Evolutionary conservation across 2,329 filamentous ascomycete genomes (phyloP).

Genomic region (Xylaria sp.): DNA sequence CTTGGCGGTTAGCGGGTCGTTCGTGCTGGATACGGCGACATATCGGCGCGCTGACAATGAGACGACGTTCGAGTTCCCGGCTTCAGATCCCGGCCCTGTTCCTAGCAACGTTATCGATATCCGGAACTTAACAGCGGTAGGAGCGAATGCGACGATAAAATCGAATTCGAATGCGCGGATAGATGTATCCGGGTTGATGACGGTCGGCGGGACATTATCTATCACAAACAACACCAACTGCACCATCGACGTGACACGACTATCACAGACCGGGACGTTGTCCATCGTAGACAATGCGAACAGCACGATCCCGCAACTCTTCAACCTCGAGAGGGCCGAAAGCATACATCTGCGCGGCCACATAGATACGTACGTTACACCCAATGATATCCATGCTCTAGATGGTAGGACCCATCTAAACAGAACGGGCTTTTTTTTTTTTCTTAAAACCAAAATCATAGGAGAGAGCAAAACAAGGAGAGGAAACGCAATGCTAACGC

Average conservation of each 20-base stretch:
- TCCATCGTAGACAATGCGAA: constrained; percentile 2
- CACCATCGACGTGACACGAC: constrained; percentile 5
- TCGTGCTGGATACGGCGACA: not conserved
- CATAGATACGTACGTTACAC: constrained; percentile 5
- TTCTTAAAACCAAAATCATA: too few species aligned
- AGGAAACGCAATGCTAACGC: too few species aligned
- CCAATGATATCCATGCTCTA: not conserved
- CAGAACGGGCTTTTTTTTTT: too few species aligned
- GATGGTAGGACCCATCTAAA: too few species aligned
- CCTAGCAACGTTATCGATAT: not conserved
- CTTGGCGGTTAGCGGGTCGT: not conserved
- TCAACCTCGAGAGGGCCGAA: not conserved
- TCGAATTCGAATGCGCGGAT: constrained; percentile 3
- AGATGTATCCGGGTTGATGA: not conserved
- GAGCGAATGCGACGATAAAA: not conserved
- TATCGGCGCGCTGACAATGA: not conserved
- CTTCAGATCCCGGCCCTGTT: not conserved
- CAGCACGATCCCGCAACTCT: not conserved
- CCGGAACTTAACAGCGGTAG: not conserved
- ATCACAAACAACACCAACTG: constrained; percentile 12
- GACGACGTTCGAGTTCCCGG: not conserved
- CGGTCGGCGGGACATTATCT: not conserved
- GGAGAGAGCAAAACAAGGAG: too few species aligned
- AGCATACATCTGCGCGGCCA: constrained; percentile 11
- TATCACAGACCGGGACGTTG: not conserved